A percentile compares a stretch with the other conserved stretches of the same genome.
Evolutionary conservation across 768 basidiomycete species (phyloP).

Genomic region (Suillus discolor): DNA sequence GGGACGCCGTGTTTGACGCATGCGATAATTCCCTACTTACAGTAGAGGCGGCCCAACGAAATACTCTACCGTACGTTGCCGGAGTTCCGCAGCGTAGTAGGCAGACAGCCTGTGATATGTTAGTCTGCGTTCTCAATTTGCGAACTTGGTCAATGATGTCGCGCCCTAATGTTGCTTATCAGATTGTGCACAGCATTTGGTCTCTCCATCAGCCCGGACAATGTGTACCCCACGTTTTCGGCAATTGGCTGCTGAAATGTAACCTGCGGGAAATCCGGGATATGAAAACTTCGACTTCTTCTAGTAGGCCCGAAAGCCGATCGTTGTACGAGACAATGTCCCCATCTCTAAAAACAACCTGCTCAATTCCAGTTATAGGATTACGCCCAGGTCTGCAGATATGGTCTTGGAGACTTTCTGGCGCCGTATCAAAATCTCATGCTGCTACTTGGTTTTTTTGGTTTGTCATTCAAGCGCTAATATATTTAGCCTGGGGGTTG

Average conservation of each 20-base stretch:
- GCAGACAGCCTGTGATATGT: not conserved
- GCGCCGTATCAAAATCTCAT: not conserved
- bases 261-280: not conserved
- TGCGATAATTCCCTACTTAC: too few relatives aligned
- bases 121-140: too few relatives aligned
- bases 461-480: too few relatives aligned
- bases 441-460: not conserved
- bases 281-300: not conserved
- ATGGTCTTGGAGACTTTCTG: not conserved
- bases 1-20: not conserved
- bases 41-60: not conserved
- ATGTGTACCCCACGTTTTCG: not conserved
- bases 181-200: not conserved
- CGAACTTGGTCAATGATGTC: not conserved
- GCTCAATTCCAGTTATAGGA: not conserved
- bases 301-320: not conserved
- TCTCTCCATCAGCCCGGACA: not conserved
- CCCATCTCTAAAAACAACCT: not conserved
- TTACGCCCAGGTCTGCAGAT: not conserved
- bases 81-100: too few relatives aligned
- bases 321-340: not conserved
- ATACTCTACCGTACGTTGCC: too few relatives aligned
- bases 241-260: not conserved
- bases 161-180: not conserved
- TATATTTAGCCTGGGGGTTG: too few relatives aligned